Evolutionary conservation across 1,284 basidiomycete species (phyloP), one percentile per base, ranked within the genome.

Genomic region (Pulveroboletus sp.): DNA sequence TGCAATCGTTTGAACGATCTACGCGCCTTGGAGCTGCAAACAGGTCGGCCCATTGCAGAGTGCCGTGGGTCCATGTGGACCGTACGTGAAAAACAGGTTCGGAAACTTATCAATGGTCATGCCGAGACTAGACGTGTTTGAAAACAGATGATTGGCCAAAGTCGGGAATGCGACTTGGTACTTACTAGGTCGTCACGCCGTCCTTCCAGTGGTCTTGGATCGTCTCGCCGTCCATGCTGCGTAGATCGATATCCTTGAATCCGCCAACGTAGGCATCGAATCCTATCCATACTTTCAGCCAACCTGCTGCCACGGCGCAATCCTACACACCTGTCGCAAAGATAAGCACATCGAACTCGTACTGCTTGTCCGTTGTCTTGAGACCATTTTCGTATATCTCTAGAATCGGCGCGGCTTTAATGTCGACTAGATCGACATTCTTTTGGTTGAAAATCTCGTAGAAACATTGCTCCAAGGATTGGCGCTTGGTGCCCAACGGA

Each of bases 191-290:
- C 11, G 9, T 48, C 29, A 55, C 55, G 12, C 56, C 60, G 5
- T 62, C 38, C 22, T 46, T 55, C 59, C 62, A 65, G 50, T 63
- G 62, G 0, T 65, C 55, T 29, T 53, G 60, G 28, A 62, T 43
- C 1, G 62, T 51, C 46, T 64, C 33, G 9, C 48, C 50, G 1
- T 51, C 36, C 39, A 65, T 11, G 2, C 56, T 63, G 1, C 60
- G 44, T 24, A 63, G 11, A 6, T 65, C 56, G 10, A 65, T 62
- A 2, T 43, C 43, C 1, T 42, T 36, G 39, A 63, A 53, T 1
- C 26, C 44, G 14, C 62, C 55, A 3, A 45, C 29, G 9, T 49
- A 46, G 18, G 18, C 17, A 28, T 62, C 62, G 14, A 62, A 62
- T 0, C 59, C 62, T 62, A 28, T 26, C 10, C 38, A 28, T 29